These are phyloP conservation scores for Alternaria brassicae DNA, from an alignment of 2,329 filamentous ascomycete species.

Conservation along the genomic window DNA sequence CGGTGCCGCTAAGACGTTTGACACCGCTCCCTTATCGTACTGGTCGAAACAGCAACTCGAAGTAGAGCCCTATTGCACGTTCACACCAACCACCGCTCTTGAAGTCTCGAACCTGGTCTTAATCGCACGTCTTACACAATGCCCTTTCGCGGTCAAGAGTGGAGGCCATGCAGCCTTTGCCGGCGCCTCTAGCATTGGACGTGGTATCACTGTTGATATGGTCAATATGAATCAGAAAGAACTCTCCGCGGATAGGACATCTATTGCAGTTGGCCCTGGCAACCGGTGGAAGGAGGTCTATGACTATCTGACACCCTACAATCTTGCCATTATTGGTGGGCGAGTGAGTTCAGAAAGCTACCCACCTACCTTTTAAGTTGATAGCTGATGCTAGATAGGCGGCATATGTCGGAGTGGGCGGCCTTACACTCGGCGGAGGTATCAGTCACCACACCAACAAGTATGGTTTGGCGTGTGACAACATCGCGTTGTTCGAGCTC, in stretches of 20 bases:
- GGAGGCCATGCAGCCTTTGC: conserved; percentile 53
- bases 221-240: conserved; percentile 38
- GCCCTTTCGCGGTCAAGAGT: conserved; percentile 53
- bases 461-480: conserved; percentile 39
- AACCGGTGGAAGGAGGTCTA: conserved; percentile 48
- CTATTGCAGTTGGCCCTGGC: conserved; percentile 41
- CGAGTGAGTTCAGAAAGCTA: conserved; percentile 19
- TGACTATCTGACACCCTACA: conserved; percentile 26
- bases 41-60: conserved; percentile 25
- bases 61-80: conserved; percentile 21
- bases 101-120: conserved; percentile 25
- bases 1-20: conserved; percentile 14
- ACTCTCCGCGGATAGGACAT: conserved; percentile 33
- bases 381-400: conserved; percentile 8
- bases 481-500: conserved; percentile 45
- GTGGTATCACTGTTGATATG: conserved; percentile 55
- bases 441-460: neutral
- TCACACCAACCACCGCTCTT: conserved; percentile 16
- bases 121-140: conserved; percentile 30
- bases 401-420: conserved; percentile 26
- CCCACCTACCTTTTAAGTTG: neutral
- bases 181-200: conserved; percentile 52
- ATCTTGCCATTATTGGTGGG: conserved; percentile 39
- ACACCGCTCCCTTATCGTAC: conserved; percentile 12
- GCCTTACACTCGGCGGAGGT: conserved; percentile 34